Evolutionary conservation across 1,139 yeast species (phyloP), one percentile per base, ranked within the genome.

Genomic region (Diutina rugosa): DNA sequence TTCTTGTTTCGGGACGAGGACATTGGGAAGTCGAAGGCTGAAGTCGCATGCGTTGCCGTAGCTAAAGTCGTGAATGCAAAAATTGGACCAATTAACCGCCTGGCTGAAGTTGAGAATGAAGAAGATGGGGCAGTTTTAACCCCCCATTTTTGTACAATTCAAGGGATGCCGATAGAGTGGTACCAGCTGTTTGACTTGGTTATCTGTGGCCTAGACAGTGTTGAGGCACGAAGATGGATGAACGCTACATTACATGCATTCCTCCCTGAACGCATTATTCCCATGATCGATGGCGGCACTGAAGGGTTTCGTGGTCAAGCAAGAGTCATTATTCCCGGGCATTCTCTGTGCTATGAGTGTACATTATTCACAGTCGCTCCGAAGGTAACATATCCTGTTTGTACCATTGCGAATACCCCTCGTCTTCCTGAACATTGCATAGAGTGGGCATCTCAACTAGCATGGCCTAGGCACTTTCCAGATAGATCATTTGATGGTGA

Each of bases 291-390:
- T 66, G 98, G 98, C 2, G 99, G 98, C 2, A 87, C 97, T 0
- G 98, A 93, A 65, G 98, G 98, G 0, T 87, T 93, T 65, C 79
- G 89, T 61, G 99, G 99, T 4, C 97, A 93, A 65, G 82, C 91
- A 16, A 84, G 96, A 64, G 88, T 90, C 10, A 90, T 91, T 49
- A 70, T 90, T 18, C 98, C 99, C 0, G 82, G 91, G 0, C 69
- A 90, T 41, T 82, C 93, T 0, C 86, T 96, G 0, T 93, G 99
- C 70, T 91, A 90, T 72, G 98, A 93, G 67, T 93, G 99, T 65
- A 87, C 96, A 1, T 73, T 89, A 55, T 90, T 86, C 59, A 79
- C 91, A 70, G 74, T 89, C 44, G 82, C 89, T 7, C 82, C 84
- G 2, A 84, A 82, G 62, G 77, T 80, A 6, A 84, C 90, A 0